phyloP scores from a whole-genome alignment of 805 yeast genomes.

The Myxozyma neotropica region DNA sequence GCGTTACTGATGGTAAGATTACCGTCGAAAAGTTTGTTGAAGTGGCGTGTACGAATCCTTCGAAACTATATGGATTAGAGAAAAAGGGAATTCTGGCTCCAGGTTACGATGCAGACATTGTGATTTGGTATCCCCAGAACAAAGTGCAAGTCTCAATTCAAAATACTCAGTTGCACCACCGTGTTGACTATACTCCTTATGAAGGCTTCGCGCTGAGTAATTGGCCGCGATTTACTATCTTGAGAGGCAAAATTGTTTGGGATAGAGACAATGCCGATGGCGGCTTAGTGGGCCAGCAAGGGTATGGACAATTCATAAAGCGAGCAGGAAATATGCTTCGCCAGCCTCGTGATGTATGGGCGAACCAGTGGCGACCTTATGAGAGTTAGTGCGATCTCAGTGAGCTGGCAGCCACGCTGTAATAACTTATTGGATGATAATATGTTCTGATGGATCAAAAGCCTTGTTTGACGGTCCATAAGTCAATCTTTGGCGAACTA shows the following conservation, averaged over 20 bases:
- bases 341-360: constrained; percentile 25
- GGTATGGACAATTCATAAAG: constrained; percentile 31
- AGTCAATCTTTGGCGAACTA: too few relatives aligned
- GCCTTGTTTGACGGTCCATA: too few relatives aligned
- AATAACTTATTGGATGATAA: background rate
- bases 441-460: too few relatives aligned
- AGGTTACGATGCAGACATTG: constrained; percentile 54
- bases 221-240: constrained; percentile 53
- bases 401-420: too few relatives aligned
- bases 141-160: constrained; percentile 43
- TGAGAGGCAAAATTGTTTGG: constrained; percentile 38
- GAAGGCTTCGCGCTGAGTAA: constrained; percentile 48
- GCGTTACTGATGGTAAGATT: constrained; percentile 49
- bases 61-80: constrained; percentile 50
- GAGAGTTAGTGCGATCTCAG: background rate
- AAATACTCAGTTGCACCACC: constrained; percentile 34
- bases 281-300: constrained; percentile 31
- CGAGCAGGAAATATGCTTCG: constrained; percentile 28
- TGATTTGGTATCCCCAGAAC: constrained; percentile 52
- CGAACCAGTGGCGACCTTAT: constrained; percentile 28
- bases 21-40: constrained; percentile 51
- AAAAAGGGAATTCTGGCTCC: constrained; percentile 50
- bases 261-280: constrained; percentile 24
- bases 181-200: constrained; percentile 38
- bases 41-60: constrained; percentile 51